A percentile compares a stretch with the other conserved stretches of the same genome.
Conservation (phyloP, 345 rosid species). For the Sisymbrium irio region DNA sequence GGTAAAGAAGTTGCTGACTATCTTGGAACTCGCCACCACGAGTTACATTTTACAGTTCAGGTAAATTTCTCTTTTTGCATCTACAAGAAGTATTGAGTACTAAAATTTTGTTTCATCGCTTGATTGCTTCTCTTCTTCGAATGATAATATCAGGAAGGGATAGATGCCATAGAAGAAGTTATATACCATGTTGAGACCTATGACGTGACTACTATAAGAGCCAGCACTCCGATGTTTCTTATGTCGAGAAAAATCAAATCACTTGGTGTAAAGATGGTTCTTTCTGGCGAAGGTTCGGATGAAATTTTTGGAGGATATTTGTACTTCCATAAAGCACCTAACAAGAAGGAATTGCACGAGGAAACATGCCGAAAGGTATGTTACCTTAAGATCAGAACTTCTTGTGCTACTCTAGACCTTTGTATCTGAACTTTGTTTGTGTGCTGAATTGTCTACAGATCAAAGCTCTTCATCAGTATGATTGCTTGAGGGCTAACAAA, state of each 20-base stretch:
- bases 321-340: constrained; percentile 87
- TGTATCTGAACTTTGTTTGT: constrained; percentile 4
- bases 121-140: constrained; percentile 1
- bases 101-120: background rate
- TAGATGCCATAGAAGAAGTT: constrained; percentile 85
- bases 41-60: constrained; percentile 79
- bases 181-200: constrained; percentile 83
- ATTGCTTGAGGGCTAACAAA: constrained; percentile 86
- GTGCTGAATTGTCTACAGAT: constrained; percentile 40
- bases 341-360: constrained; percentile 71
- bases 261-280: constrained; percentile 85
- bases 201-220: constrained; percentile 84
- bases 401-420: background rate
- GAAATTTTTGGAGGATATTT: constrained; percentile 87
- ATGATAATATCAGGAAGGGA: constrained; percentile 60
- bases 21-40: constrained; percentile 75
- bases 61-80: constrained; percentile 31
- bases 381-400: background rate
- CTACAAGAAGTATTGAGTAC: background rate
- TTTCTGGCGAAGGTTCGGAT: constrained; percentile 90
- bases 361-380: constrained; percentile 83
- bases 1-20: constrained; percentile 82
- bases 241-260: constrained; percentile 90
- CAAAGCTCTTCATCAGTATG: constrained; percentile 83
- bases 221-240: constrained; percentile 90